A percentile compares a stretch with the other conserved stretches of the same genome.
These are phyloP conservation scores for Echinochloa phyllopogon DNA, from an alignment of 176 grass and related monocot species.

Conservation along the genomic window DNA sequence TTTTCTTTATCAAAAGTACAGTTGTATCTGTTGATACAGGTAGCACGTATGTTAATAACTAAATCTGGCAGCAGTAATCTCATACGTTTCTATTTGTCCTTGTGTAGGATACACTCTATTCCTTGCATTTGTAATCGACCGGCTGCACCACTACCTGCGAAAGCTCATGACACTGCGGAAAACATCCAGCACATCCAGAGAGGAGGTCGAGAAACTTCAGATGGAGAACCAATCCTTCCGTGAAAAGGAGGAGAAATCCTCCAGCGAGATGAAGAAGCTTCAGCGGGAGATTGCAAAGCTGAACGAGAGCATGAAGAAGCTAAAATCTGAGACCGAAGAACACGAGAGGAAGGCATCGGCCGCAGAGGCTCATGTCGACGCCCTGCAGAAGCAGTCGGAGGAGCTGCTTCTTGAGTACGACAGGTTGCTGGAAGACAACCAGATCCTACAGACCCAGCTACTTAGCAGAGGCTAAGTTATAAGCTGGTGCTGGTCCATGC, in stretches of 20 bases:
- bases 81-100: conserved; percentile 11
- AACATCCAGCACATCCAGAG: conserved; percentile 55
- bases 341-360: conserved; percentile 52
- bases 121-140: conserved; percentile 80
- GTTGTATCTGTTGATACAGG: neutral
- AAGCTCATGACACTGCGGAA: conserved; percentile 71
- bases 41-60: neutral
- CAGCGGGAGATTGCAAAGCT: conserved; percentile 54
- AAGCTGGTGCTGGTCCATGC: neutral
- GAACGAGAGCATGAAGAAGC: conserved; percentile 66
- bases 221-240: conserved; percentile 62
- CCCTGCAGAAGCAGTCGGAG: conserved; percentile 79
- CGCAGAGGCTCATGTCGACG: conserved; percentile 70
- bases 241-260: conserved; percentile 66
- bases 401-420: conserved; percentile 92
- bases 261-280: conserved; percentile 63
- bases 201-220: conserved; percentile 80
- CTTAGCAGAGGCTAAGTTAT: conserved; percentile 52
- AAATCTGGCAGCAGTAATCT: neutral
- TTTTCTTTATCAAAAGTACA: neutral
- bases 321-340: conserved; percentile 60
- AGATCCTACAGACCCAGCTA: conserved; percentile 80
- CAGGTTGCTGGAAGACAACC: conserved; percentile 87
- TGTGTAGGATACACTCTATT: conserved; percentile 78
- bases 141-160: conserved; percentile 76